A percentile compares a stretch with the other conserved stretches of the same genome.
phyloP scores from a whole-genome alignment of 2,329 filamentous ascomycete genomes.

The Ramularia endophylla region DNA sequence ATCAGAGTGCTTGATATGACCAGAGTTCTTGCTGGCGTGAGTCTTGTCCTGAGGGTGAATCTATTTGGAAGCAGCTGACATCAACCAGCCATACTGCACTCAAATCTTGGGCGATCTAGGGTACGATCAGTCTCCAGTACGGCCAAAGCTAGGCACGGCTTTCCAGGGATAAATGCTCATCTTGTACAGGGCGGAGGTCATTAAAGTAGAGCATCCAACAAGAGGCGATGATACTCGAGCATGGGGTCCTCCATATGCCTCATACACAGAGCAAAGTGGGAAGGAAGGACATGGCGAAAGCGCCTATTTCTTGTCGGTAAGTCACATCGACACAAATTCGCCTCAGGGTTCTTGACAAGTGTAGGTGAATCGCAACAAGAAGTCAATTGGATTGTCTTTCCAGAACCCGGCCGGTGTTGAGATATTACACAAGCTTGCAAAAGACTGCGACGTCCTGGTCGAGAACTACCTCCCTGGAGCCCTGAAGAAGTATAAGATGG shows the following conservation, averaged over 20 bases:
- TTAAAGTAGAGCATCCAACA: conserved; percentile 92
- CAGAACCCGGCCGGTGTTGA: conserved; percentile 76
- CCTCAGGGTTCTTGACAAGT: neutral
- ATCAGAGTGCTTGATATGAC: conserved; percentile 95
- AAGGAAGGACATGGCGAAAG: conserved; percentile 72
- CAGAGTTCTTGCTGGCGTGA: conserved; percentile 83
- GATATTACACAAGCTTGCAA: conserved; percentile 78
- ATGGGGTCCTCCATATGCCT: conserved; percentile 92
- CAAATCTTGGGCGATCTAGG: conserved; percentile 95
- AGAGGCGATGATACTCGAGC: conserved; percentile 90
- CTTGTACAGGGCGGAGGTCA: conserved; percentile 72
- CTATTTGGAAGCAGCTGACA: conserved; percentile 11
- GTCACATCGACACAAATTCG: conserved; percentile 18
- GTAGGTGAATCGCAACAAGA: conserved; percentile 95
- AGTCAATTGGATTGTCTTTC: conserved; percentile 86
- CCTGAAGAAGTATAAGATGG: conserved; percentile 83
- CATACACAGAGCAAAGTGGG: conserved; percentile 53
- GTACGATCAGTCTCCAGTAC: conserved; percentile 51
- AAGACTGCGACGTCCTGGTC: conserved; percentile 84
- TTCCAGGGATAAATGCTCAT: conserved; percentile 24
- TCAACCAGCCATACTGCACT: conserved; percentile 79
- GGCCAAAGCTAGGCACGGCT: conserved; percentile 23
- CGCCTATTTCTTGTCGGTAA: conserved; percentile 86
- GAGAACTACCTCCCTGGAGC: conserved; percentile 94
- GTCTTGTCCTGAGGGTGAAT: conserved; percentile 4